Percentiles rank a stretch among this genome's conserved stretches.
Conservation (phyloP, 1,284 basidiomycete species). For the Trametes polyzona region DNA sequence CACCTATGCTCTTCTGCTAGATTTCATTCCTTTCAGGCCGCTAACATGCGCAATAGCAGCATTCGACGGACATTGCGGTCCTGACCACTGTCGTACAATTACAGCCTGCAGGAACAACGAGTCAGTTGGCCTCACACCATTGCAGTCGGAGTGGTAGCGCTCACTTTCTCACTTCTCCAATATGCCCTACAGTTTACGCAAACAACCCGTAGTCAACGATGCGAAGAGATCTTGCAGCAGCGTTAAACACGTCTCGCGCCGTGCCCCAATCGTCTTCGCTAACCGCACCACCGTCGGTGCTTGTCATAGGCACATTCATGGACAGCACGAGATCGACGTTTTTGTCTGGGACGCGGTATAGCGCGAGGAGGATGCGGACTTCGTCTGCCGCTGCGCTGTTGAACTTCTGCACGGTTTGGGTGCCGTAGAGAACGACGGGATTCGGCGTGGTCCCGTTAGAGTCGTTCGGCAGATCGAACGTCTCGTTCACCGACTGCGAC, state of each 20-base stretch:
- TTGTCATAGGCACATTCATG: slow-evolving; percentile 72
- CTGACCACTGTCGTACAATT: too few relatives aligned
- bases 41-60: too few relatives aligned
- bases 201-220: slow-evolving; percentile 82
- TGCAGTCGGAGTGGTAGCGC: too few relatives aligned
- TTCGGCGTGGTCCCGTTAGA: slow-evolving; percentile 56
- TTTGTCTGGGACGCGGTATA: slow-evolving; percentile 78
- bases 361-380: slow-evolving; percentile 76
- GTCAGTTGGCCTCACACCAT: too few relatives aligned
- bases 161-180: background rate
- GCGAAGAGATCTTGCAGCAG: slow-evolving; percentile 60
- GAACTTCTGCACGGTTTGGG: slow-evolving; percentile 80
- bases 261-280: slow-evolving; percentile 40
- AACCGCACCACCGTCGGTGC: slow-evolving; percentile 49
- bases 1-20: background rate
- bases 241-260: slow-evolving; percentile 58
- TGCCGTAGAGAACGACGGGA: slow-evolving; percentile 67
- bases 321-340: slow-evolving; percentile 80
- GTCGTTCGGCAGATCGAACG: slow-evolving; percentile 47
- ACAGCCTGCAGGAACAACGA: too few relatives aligned
- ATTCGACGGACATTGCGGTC: too few relatives aligned
- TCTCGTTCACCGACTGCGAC: slow-evolving; percentile 48
- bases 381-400: slow-evolving; percentile 62
- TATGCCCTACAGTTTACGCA: slow-evolving; percentile 53
- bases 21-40: too few relatives aligned